Base-by-base conservation (phyloP, 495 filamentous ascomycete genomes). In the Podospora didyma region DNA sequence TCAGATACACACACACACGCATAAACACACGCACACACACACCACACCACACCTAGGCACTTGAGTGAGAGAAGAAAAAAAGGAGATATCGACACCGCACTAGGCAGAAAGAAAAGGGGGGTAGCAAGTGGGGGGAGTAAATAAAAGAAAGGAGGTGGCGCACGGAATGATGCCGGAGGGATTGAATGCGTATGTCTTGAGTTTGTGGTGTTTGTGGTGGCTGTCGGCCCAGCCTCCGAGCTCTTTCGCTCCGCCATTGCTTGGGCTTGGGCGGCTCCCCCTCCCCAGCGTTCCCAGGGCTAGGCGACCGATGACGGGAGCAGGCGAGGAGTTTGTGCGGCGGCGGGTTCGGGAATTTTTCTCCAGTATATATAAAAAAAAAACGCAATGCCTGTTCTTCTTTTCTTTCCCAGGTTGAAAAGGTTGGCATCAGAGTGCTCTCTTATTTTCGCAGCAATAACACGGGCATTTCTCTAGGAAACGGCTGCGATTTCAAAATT, bases 81-180 rank as follows among this genome's bases (percentile, higher is more conserved):
- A 16, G n/a, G 37, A 42, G n/a, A 42, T 7, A 16, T 7, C 7
- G n/a, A 16, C 55, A 41, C 3, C 2, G 22, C 11, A 42, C 24
- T 39, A 46, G 35, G 46, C 11, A 41, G 51, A 58, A 54, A 50
- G 28, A 53, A 56, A 51, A 53, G 52, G 49, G 49, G 28, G n/a
- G n/a, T n/a, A n/a, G n/a, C n/a, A n/a, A n/a, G n/a, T n/a, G n/a
- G n/a, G 24, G 56, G 31, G 46, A 42, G 45, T 41, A 23, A 45
- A 34, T 26, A 47, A 22, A 16, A 37, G 49, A 47, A 22, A 16
- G 28, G 49, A 35, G 55, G 63, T 61, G 51, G 68, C 74, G 69
- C 73, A 78, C 75, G 75, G 67, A 78, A 78, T 67, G 75, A 76
- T 55, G 73, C 73, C 65, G 71, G 69, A 68, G 75, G 73, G 51